Conservation (phyloP, 2,329 filamentous ascomycete species). For the Paracamarosporium sp. region DNA sequence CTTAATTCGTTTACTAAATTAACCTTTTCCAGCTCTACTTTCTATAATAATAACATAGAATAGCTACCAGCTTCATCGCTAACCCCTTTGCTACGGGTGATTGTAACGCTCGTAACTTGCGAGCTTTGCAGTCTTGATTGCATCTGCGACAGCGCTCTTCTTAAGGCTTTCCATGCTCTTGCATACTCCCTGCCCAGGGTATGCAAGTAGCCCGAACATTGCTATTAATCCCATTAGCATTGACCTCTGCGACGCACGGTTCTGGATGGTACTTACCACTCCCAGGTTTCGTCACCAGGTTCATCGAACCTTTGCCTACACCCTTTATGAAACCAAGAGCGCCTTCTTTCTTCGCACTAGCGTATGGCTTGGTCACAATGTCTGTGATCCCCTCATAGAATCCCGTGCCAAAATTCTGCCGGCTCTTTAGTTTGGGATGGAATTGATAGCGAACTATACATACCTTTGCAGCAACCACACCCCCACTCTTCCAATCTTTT, state of each 20-base stretch:
- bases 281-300: neutral
- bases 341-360: slow-evolving; percentile 28
- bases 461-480: slow-evolving; percentile 60
- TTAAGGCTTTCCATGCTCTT: neutral
- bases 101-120: neutral
- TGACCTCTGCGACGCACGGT: neutral
- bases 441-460: neutral
- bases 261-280: neutral
- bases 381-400: slow-evolving; percentile 31
- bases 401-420: slow-evolving; percentile 23
- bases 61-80: too few relatives aligned
- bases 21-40: too few relatives aligned
- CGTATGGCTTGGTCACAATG: slow-evolving; percentile 25
- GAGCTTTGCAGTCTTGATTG: neutral
- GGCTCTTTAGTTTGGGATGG: slow-evolving; percentile 14
- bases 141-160: neutral
- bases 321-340: slow-evolving; percentile 30
- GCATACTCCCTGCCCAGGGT: neutral
- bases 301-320: slow-evolving; percentile 24
- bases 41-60: too few relatives aligned
- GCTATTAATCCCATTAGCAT: neutral
- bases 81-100: too few relatives aligned
- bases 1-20: too few relatives aligned
- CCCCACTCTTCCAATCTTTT: slow-evolving; percentile 76
- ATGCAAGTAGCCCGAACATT: neutral